Conservation (phyloP, 2,329 filamentous ascomycete species). For the Aspergillus piperis region DNA sequence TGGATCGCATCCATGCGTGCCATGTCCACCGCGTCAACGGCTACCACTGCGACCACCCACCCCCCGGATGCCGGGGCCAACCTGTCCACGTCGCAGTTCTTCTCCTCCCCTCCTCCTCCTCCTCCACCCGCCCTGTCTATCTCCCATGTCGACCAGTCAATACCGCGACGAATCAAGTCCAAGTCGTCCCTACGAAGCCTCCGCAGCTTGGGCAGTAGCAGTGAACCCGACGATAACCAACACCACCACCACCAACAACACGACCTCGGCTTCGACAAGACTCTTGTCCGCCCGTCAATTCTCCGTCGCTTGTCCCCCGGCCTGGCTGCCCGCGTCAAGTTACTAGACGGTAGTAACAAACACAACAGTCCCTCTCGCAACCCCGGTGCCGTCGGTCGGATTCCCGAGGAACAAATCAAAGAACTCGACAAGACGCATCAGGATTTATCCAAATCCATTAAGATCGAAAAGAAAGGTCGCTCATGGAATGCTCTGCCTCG, state of each 20-base stretch:
- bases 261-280: conserved; percentile 29
- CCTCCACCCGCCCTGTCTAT: conserved; percentile 31
- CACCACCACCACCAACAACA: conserved; percentile 18
- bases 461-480: conserved; percentile 39
- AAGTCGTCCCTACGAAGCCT: conserved; percentile 40
- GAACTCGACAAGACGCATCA: conserved; percentile 43
- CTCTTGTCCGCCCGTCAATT: conserved; percentile 35
- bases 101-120: conserved; percentile 31
- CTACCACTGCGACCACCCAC: conserved; percentile 30
- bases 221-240: conserved; percentile 33
- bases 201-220: conserved; percentile 39
- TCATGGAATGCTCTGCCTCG: conserved; percentile 35
- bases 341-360: conserved; percentile 42
- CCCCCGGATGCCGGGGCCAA: conserved; percentile 28
- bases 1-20: conserved; percentile 39
- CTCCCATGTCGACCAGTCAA: conserved; percentile 31
- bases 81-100: conserved; percentile 29
- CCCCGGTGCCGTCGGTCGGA: conserved; percentile 38
- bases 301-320: conserved; percentile 46
- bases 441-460: conserved; percentile 42
- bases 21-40: conserved; percentile 35
- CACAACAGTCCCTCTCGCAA: conserved; percentile 24
- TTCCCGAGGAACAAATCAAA: conserved; percentile 44
- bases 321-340: conserved; percentile 45
- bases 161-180: conserved; percentile 36